A percentile compares a stretch with the other conserved stretches of the same genome.
Conservation (phyloP, 2,329 filamentous ascomycete genomes). For the Pseudogymnoascus sp. region DNA sequence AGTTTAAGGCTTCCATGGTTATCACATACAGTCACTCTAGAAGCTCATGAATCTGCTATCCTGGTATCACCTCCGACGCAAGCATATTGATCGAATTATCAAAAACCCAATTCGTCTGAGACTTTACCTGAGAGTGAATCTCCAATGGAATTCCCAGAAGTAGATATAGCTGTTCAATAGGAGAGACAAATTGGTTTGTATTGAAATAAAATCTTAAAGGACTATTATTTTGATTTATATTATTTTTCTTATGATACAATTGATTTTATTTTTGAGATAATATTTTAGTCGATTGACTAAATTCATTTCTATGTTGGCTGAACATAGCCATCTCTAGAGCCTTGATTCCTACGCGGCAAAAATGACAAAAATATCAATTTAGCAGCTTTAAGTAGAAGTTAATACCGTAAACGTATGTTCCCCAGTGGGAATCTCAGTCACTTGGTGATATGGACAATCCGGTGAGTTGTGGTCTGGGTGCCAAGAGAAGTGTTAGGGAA, state of each 20-base stretch:
- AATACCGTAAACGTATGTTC: neutral
- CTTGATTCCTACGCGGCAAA: neutral
- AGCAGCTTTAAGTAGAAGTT: neutral
- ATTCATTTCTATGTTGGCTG: neutral
- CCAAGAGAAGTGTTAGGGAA: neutral
- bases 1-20: neutral
- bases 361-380: neutral
- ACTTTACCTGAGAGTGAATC: neutral
- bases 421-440: neutral
- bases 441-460: neutral
- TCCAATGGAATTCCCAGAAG: neutral
- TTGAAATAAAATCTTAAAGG: neutral
- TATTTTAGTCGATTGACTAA: neutral
- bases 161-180: neutral
- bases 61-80: neutral
- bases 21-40: too few species aligned
- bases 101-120: neutral
- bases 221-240: neutral
- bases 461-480: neutral
- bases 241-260: neutral
- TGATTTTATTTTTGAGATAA: neutral
- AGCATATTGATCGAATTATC: neutral
- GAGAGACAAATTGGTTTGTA: neutral
- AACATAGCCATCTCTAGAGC: neutral
- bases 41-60: neutral